These are phyloP conservation scores for Monosporozyma siamensis DNA, from an alignment of 805 yeast species.

Conservation along the genomic window DNA sequence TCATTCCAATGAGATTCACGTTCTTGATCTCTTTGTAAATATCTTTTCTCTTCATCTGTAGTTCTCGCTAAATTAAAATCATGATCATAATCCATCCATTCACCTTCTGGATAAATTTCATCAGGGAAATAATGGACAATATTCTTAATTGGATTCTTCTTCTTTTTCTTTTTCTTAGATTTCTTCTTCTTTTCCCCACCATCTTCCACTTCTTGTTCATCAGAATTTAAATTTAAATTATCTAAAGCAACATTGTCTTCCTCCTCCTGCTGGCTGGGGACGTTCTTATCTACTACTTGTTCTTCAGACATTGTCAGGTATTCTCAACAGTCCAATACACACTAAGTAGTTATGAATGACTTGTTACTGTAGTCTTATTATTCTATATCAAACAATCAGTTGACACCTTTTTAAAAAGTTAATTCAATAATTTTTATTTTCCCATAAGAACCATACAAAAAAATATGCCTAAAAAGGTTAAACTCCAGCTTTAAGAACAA, in stretches of 20 bases:
- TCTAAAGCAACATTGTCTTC: not conserved
- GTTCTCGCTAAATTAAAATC: conserved; percentile 59
- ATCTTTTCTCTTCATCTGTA: conserved; percentile 79
- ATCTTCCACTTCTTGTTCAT: conserved; percentile 3
- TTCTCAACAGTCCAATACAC: too few relatives aligned
- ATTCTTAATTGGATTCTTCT: conserved; percentile 46
- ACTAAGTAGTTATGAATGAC: too few relatives aligned
- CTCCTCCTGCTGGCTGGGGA: too few relatives aligned
- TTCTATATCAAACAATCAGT: too few relatives aligned
- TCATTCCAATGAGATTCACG: conserved; percentile 65
- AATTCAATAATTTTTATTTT: too few relatives aligned
- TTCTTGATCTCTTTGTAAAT: conserved; percentile 49
- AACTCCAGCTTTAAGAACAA: too few relatives aligned
- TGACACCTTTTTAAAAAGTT: too few relatives aligned
- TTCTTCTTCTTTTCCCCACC: conserved; percentile 34
- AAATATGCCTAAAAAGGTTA: too few relatives aligned
- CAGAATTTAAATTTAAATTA: conserved; percentile 3
- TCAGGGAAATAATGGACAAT: conserved; percentile 62
- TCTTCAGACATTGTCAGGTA: too few relatives aligned
- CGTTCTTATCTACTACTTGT: too few relatives aligned
- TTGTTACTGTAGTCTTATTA: too few relatives aligned
- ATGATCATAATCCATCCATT: conserved; percentile 67
- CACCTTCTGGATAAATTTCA: conserved; percentile 75
- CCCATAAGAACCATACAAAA: too few relatives aligned
- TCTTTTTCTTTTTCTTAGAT: conserved; percentile 52